Conservation (phyloP, 1,139 yeast species). For the Zygoascus hellenicus region DNA sequence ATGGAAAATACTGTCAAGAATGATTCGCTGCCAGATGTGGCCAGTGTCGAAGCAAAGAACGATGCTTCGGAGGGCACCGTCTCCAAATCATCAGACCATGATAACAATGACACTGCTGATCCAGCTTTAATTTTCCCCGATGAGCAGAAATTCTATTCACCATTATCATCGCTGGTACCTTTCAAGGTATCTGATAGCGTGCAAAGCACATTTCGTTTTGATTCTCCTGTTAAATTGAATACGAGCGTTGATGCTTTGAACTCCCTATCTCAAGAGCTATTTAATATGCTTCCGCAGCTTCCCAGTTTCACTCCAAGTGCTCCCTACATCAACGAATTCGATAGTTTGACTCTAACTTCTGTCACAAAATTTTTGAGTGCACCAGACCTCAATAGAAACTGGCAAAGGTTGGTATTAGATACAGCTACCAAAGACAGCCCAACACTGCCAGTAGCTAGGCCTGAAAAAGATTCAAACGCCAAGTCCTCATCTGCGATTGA, state of each 20-base stretch:
- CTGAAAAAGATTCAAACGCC: not conserved
- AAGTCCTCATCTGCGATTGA: not conserved
- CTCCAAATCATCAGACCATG: not conserved
- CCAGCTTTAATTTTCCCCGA: not conserved
- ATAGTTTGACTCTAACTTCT: slow-evolving; percentile 29
- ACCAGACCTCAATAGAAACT: slow-evolving; percentile 28
- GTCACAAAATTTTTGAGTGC: slow-evolving; percentile 31
- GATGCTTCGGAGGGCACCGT: not conserved
- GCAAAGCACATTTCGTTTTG: not conserved
- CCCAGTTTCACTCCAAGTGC: slow-evolving; percentile 22
- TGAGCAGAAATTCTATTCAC: slow-evolving; percentile 2
- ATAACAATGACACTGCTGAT: not conserved
- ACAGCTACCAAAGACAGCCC: slow-evolving; percentile 7
- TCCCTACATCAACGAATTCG: slow-evolving; percentile 31
- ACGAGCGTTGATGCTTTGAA: slow-evolving; percentile 49
- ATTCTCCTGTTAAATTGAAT: slow-evolving; percentile 51
- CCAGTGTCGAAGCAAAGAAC: too few species aligned
- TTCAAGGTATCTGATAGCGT: slow-evolving; percentile 10
- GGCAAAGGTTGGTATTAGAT: slow-evolving; percentile 33
- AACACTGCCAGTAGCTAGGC: not conserved
- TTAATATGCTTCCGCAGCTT: slow-evolving; percentile 24
- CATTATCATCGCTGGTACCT: slow-evolving; percentile 18
- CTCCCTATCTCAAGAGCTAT: slow-evolving; percentile 30
- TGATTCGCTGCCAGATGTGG: too few species aligned
- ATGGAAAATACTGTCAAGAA: too few species aligned